phyloP scores from a whole-genome alignment of 192 early-diverging fungal genomes.

The Linnemannia zychae region DNA sequence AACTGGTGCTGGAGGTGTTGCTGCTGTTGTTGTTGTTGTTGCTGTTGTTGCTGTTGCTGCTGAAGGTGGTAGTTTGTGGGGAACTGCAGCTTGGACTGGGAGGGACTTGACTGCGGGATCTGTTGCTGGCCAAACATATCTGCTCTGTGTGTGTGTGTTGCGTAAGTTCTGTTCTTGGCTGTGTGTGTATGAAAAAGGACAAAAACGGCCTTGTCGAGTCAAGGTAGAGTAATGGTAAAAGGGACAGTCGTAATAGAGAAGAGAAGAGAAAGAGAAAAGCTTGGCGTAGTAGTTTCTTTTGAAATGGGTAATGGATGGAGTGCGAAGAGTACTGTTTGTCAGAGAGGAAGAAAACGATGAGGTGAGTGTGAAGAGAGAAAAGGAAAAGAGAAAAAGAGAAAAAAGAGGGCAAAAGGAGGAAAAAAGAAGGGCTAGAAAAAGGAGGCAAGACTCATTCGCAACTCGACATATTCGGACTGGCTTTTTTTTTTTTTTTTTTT shows the following conservation, averaged over 20 bases:
- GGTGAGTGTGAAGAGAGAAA: neutral
- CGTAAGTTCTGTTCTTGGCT: neutral
- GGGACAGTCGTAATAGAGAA: neutral
- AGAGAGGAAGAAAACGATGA: neutral
- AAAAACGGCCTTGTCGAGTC: neutral
- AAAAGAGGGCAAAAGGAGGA: too few relatives aligned
- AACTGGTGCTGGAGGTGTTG: conserved; percentile 17
- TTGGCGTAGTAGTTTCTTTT: neutral
- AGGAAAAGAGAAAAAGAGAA: neutral
- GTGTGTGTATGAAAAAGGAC: neutral
- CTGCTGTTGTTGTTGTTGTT: conserved; percentile 19
- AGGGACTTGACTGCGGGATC: conserved; percentile 11
- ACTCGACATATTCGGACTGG: neutral
- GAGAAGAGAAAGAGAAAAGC: neutral
- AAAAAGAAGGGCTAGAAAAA: neutral
- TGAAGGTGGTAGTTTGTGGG: conserved; percentile 34
- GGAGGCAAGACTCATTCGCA: neutral
- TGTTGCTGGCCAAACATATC: conserved; percentile 31
- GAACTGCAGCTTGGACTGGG: conserved; percentile 30
- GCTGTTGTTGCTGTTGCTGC: conserved; percentile 16
- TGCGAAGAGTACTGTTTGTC: neutral
- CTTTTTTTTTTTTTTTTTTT: conserved; percentile 2
- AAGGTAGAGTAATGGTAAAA: too few relatives aligned
- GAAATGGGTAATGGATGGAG: neutral
- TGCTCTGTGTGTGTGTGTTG: neutral